Percentiles rank a stretch among this genome's conserved stretches.
phyloP scores from a whole-genome alignment of 305 asterid genomes.

The Solanum hybrid region DNA sequence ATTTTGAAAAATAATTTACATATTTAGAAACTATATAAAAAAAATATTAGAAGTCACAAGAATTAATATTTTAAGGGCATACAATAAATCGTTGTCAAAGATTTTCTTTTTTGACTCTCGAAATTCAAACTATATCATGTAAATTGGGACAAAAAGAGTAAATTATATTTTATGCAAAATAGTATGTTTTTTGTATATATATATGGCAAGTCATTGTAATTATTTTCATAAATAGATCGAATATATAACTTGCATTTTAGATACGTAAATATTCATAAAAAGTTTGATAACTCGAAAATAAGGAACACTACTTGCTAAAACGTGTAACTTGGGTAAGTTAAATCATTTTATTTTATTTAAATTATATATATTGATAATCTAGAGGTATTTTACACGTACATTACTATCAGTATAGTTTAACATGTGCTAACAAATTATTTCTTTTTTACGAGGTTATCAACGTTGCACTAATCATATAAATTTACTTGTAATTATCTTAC shows the following conservation, averaged over 20 bases:
- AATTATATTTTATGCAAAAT: not conserved
- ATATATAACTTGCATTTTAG: no score
- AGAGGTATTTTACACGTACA: not conserved
- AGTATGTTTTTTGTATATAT: no score
- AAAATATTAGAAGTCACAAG: not conserved
- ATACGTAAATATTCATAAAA: not conserved
- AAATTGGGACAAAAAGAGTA: not conserved
- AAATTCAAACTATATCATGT: not conserved
- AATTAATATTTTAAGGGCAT: not conserved
- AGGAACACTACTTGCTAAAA: not conserved
- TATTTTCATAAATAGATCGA: no score
- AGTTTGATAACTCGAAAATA: not conserved
- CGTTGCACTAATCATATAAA: not conserved
- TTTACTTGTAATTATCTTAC: not conserved
- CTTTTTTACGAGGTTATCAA: not conserved
- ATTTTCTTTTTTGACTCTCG: not conserved
- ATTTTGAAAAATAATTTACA: no score
- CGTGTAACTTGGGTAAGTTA: not conserved
- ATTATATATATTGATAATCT: no score
- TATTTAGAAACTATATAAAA: no score
- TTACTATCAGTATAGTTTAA: not conserved
- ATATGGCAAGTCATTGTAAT: not conserved
- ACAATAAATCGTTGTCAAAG: not conserved
- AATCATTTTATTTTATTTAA: not conserved
- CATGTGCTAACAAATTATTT: not conserved